phyloP scores from a whole-genome alignment of 2,329 filamentous ascomycete genomes.

The Alternaria longipes region DNA sequence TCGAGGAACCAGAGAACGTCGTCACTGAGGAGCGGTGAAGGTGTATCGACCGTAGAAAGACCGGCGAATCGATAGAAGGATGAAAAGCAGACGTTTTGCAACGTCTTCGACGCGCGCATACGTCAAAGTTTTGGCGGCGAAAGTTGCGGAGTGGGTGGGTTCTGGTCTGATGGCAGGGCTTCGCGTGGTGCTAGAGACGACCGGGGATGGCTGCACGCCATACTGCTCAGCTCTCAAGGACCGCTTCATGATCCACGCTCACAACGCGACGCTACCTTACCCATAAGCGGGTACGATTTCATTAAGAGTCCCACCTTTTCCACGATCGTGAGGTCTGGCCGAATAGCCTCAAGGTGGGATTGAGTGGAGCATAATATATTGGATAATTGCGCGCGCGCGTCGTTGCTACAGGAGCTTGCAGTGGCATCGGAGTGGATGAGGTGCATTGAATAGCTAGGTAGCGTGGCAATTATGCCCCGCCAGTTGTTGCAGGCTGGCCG shows the following conservation, averaged over 20 bases:
- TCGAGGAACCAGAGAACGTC: neutral
- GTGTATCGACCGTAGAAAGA: neutral
- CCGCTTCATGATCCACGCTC: neutral
- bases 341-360: neutral
- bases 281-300: neutral
- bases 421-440: slow-evolving; percentile 4
- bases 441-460: neutral
- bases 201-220: neutral
- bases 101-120: neutral
- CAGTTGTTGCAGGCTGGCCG: slow-evolving; percentile 19
- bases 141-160: neutral
- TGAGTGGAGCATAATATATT: slow-evolving; percentile 16
- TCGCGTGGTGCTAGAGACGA: neutral
- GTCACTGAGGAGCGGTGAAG: neutral
- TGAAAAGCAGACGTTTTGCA: neutral
- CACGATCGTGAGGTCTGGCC: slow-evolving; percentile 8
- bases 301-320: slow-evolving; percentile 7
- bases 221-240: neutral
- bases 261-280: neutral
- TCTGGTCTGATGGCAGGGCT: neutral
- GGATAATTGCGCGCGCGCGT: slow-evolving; percentile 14
- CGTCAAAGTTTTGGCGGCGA: neutral
- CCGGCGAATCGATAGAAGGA: neutral
- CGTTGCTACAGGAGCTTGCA: slow-evolving; percentile 9
- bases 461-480: slow-evolving; percentile 18